phyloP scores from a whole-genome alignment of 139 green algal genomes.

The Raphidocelis subcapitata region DNA sequence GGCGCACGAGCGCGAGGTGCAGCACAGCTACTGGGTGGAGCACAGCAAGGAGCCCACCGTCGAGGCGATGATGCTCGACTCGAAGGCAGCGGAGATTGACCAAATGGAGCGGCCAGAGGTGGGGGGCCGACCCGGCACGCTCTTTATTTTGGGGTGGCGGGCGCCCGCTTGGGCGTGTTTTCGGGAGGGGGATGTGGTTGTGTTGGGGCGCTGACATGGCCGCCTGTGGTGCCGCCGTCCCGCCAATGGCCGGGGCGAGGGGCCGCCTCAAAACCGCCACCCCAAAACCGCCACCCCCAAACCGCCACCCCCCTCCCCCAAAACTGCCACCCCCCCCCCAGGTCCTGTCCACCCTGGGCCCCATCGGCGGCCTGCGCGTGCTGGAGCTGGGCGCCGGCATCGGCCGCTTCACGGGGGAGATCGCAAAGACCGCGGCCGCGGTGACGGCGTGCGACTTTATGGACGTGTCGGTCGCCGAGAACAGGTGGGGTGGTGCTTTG shows the following conservation, averaged over 20 bases:
- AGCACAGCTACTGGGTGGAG: constrained; percentile 77
- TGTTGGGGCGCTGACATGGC: not conserved
- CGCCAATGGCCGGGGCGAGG: not conserved
- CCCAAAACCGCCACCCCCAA: too few relatives aligned
- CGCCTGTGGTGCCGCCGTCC: not conserved
- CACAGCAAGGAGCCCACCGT: constrained; percentile 71
- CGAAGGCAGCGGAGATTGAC: constrained; percentile 71
- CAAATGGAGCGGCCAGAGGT: constrained; percentile 82
- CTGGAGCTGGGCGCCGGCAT: constrained; percentile 91
- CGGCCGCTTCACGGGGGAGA: constrained; percentile 80
- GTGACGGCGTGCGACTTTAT: constrained; percentile 89
- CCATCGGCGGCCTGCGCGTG: constrained; percentile 59
- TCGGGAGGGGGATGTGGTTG: not conserved
- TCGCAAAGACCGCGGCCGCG: constrained; percentile 46
- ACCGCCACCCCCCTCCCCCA: not conserved
- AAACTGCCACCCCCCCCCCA: constrained; percentile 30
- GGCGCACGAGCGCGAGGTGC: constrained; percentile 48
- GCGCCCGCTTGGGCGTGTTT: not conserved
- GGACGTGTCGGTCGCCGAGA: constrained; percentile 73
- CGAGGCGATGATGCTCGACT: constrained; percentile 92
- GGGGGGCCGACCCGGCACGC: not conserved
- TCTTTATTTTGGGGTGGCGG: not conserved
- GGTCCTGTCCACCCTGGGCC: constrained; percentile 76
- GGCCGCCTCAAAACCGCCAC: not conserved
- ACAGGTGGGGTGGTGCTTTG: constrained; percentile 26